Base-by-base conservation (phyloP, 2,329 filamentous ascomycete species). In the Cladosporium sp. region DNA sequence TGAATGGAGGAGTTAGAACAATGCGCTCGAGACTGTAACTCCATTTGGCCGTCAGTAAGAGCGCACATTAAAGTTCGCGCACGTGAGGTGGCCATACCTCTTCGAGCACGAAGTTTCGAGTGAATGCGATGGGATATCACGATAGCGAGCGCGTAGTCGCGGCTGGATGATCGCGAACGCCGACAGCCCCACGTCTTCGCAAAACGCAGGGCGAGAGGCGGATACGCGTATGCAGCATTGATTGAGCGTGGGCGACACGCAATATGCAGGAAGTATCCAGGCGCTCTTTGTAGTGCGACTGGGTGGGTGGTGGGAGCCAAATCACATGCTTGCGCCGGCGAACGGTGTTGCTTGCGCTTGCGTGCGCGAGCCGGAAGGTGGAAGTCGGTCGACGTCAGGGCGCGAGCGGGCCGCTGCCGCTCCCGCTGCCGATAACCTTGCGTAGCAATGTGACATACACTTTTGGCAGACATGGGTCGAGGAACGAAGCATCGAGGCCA, bases 121-220 rank as follows among this genome's bases (percentile, higher is more conserved):
- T 18, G 35, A 28, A 46, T 46, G 44, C 33, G 44, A 31, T 32
- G n/a, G 4, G 31, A 8, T 43, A 31, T 33, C 22, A 28, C 22
- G 22, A 28, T 28, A 28, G 22, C 22, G 22, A 28, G 42, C 42
- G 42, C 42, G 41, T 22, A 28, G 19, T 22, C 28, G 22, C 16
- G 14, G 40, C 11, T 32, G 8, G 11, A 37, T 19, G 33, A 18
- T 37, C 33, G 34, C 18, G 31, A 28, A 22, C 33, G 33, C 33
- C 34, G 28, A 49, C 35, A 32, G 46, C 48, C 48, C 40, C 48
- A 50, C 48, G 48, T 50, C 48, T 35, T 49, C 35, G 14, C 14
- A 19, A n/a, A n/a, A 37, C 48, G 48, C 48, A 50, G 48, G 48
- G 40, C 48, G 11, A 22, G 9, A 49, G 19, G 9, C 14, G 10